Evolutionary conservation across 306 rosid genomes (phyloP).

Genomic region (Lotus japonicus): DNA sequence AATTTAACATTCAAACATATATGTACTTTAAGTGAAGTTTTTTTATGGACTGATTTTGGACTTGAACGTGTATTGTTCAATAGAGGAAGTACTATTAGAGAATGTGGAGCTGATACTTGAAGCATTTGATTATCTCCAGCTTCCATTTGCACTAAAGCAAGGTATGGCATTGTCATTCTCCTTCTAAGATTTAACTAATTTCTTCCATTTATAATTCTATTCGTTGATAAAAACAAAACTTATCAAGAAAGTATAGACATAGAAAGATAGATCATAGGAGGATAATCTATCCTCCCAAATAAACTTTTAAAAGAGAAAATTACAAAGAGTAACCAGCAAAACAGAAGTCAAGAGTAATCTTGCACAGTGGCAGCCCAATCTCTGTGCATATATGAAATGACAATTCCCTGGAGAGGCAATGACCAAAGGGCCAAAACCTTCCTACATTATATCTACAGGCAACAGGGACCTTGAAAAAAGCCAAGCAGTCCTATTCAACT

Average conservation of each 20-base stretch:
- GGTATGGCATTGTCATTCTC: slow-evolving; percentile 39
- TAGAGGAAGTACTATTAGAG: slow-evolving; percentile 88
- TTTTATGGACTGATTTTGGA: slow-evolving; percentile 18
- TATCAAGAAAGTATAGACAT: neutral
- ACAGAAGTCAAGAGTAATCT: neutral
- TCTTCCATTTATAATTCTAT: neutral
- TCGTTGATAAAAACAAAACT: neutral
- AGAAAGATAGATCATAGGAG: neutral
- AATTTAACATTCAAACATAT: neutral
- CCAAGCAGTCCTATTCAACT: neutral
- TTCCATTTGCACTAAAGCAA: slow-evolving; percentile 88
- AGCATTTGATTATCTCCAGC: slow-evolving; percentile 90
- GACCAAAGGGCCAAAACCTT: neutral
- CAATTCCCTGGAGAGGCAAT: neutral
- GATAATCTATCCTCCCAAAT: neutral
- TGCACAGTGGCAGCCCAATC: neutral
- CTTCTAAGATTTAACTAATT: neutral
- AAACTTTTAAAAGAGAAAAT: neutral
- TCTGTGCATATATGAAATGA: neutral
- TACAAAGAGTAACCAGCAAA: neutral
- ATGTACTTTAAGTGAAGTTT: slow-evolving; percentile 3
- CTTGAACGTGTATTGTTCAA: slow-evolving; percentile 13
- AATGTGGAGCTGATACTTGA: slow-evolving; percentile 90
- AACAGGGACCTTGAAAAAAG: neutral
- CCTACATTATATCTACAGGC: neutral